Evolutionary conservation across 2,329 filamentous ascomycete genomes (phyloP).

Genomic region (Mollisiaceae sp.): DNA sequence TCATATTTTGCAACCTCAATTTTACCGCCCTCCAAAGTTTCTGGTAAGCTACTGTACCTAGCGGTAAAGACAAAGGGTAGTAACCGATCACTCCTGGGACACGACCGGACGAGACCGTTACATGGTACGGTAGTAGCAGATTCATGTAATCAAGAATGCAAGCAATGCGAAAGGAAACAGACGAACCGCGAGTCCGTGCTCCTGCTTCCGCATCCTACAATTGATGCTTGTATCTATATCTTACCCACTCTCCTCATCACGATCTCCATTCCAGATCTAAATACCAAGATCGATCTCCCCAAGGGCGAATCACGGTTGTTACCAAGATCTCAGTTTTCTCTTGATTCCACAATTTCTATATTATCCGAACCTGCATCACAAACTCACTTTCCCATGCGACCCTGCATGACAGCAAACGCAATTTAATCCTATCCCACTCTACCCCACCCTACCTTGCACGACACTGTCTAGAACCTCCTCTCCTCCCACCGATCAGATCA

Average conservation of each 20-base stretch:
- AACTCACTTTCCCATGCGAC: no score
- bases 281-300: not conserved
- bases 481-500: no score
- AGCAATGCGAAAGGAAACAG: not conserved
- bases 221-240: not conserved
- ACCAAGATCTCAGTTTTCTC: no score
- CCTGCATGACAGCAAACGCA: no score
- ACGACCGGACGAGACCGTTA: not conserved
- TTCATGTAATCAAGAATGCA: not conserved
- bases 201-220: not conserved
- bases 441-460: no score
- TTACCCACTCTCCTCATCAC: no score
- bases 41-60: not conserved
- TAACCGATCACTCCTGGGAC: not conserved
- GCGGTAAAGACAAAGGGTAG: not conserved
- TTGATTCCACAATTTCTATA: no score
- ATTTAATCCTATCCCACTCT: no score
- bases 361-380: no score
- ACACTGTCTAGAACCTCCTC: no score
- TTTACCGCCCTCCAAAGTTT: not conserved
- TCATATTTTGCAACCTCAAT: not conserved
- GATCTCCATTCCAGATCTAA: not conserved
- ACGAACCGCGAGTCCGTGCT: slow-evolving; percentile 1
- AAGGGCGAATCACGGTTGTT: no score
- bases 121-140: not conserved